These are phyloP conservation scores for Clavulina sp. DNA, from an alignment of 768 basidiomycete genomes.

Conservation along the genomic window DNA sequence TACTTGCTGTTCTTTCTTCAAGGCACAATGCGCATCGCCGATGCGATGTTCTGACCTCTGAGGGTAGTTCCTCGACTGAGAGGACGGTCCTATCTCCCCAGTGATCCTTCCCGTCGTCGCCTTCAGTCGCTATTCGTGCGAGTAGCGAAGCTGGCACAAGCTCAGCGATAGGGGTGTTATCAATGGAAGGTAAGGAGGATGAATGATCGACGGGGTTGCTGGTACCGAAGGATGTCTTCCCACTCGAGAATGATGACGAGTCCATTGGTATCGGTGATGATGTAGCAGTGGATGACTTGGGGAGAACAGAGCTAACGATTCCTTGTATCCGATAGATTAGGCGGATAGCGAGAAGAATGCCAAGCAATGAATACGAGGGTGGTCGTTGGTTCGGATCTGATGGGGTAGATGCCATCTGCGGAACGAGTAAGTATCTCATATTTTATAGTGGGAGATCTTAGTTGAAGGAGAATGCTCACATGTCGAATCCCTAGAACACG, in stretches of 20 bases:
- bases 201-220: neutral
- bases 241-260: neutral
- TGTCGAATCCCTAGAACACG: constrained; percentile 51
- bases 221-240: neutral
- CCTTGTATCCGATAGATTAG: constrained; percentile 42
- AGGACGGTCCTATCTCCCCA: constrained; percentile 29
- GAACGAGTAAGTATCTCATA: neutral
- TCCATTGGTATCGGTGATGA: neutral
- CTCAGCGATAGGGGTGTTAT: constrained; percentile 2
- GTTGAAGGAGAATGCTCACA: constrained; percentile 26
- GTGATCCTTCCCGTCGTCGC: constrained; percentile 45
- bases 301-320: constrained; percentile 13
- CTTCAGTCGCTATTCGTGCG: neutral
- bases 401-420: constrained; percentile 57
- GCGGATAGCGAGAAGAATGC: constrained; percentile 48
- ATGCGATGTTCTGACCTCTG: constrained; percentile 31
- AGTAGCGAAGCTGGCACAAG: neutral
- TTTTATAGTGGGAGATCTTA: too few relatives aligned
- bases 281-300: constrained; percentile 13
- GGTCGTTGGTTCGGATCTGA: constrained; percentile 53
- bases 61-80: constrained; percentile 34
- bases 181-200: neutral
- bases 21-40: constrained; percentile 69
- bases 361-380: constrained; percentile 76
- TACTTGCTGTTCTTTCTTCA: constrained; percentile 67